A percentile compares a stretch with the other conserved stretches of the same genome.
Evolutionary conservation across 345 rosid species (phyloP).

Genomic region (Ceriops tagal): DNA sequence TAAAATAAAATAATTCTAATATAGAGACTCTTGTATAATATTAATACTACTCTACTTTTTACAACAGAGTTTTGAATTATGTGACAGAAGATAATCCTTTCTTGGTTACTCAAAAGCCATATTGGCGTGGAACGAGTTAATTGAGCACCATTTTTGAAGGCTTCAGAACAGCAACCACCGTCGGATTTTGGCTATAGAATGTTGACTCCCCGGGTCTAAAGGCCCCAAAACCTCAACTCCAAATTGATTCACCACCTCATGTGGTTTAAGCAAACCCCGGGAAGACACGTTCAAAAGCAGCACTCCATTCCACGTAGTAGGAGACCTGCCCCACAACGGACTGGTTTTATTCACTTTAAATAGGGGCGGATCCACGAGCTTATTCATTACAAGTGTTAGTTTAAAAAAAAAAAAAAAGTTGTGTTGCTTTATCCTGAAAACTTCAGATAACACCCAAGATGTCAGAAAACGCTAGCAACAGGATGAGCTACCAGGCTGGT

Average conservation of each 20-base stretch:
- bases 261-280: not conserved
- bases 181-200: no score
- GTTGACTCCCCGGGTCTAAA: not conserved
- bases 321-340: not conserved
- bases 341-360: constrained; percentile 7
- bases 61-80: no score
- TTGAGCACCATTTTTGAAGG: no score
- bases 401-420: no score
- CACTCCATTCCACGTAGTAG: constrained; percentile 2
- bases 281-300: not conserved
- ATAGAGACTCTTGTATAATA: no score
- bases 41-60: no score
- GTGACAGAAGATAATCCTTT: no score
- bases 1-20: no score
- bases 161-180: no score
- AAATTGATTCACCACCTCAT: not conserved
- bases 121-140: no score
- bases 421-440: not conserved
- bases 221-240: constrained; percentile 3
- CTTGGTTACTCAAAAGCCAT: no score
- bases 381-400: not conserved
- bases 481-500: constrained; percentile 46
- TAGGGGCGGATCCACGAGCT: not conserved
- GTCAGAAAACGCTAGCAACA: constrained; percentile 2
- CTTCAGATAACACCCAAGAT: no score